Conservation (phyloP, 805 yeast species). For the Yamadazyma sp. region DNA sequence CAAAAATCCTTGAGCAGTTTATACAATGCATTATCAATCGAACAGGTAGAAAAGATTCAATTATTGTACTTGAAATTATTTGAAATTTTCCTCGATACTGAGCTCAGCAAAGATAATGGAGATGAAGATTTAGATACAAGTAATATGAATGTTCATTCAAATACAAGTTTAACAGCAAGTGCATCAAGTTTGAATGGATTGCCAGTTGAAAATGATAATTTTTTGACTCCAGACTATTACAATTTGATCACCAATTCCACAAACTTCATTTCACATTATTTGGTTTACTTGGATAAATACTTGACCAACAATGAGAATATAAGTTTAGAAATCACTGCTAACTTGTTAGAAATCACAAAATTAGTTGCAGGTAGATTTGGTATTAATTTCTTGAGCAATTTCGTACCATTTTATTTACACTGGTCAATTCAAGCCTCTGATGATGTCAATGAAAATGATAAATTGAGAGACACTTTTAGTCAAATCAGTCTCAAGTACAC, state of each 20-base stretch:
- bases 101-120: slow-evolving; percentile 16
- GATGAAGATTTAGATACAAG: neutral
- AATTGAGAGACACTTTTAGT: slow-evolving; percentile 29
- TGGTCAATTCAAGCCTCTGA: slow-evolving; percentile 28
- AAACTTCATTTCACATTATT: slow-evolving; percentile 38
- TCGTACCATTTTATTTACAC: slow-evolving; percentile 42
- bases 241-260: slow-evolving; percentile 40
- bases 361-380: slow-evolving; percentile 36
- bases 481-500: slow-evolving; percentile 24
- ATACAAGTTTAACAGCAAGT: slow-evolving; percentile 2
- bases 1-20: slow-evolving; percentile 15
- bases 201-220: slow-evolving; percentile 16
- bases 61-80: slow-evolving; percentile 38
- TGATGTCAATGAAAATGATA: slow-evolving; percentile 7
- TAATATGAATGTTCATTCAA: neutral
- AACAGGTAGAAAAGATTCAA: slow-evolving; percentile 33
- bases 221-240: slow-evolving; percentile 38
- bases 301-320: slow-evolving; percentile 21
- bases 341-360: slow-evolving; percentile 20
- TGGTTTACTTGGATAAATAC: slow-evolving; percentile 34
- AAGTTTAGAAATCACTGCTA: slow-evolving; percentile 21
- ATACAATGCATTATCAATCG: slow-evolving; percentile 17
- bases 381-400: slow-evolving; percentile 44
- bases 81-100: slow-evolving; percentile 31
- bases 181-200: slow-evolving; percentile 8